These are phyloP conservation scores for Sporothrix brunneoviolacea DNA, from an alignment of 2,329 filamentous ascomycete genomes.

Conservation along the genomic window DNA sequence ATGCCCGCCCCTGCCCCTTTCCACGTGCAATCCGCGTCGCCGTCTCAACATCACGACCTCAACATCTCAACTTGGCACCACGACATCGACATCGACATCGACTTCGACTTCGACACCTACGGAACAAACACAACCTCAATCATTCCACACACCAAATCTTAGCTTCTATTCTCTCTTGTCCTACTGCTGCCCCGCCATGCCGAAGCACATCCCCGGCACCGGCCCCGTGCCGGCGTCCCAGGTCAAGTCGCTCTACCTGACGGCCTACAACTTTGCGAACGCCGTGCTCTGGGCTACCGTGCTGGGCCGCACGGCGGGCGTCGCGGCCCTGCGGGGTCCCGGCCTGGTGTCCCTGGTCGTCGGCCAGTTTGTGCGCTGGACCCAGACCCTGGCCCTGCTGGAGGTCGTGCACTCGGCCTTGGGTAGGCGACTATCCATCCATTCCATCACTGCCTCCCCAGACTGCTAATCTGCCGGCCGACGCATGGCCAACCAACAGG, in stretches of 20 bases:
- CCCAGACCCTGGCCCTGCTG: slow-evolving; percentile 75
- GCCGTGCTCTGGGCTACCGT: slow-evolving; percentile 73
- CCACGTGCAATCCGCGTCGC: no score
- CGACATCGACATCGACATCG: no score
- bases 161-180: neutral
- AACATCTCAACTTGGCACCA: no score
- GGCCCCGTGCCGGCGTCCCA: slow-evolving; percentile 29
- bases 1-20: no score
- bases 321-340: slow-evolving; percentile 49
- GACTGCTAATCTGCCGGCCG: neutral
- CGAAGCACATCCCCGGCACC: slow-evolving; percentile 9
- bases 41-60: no score
- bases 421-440: slow-evolving; percentile 43
- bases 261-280: slow-evolving; percentile 77
- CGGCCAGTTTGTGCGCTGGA: slow-evolving; percentile 66
- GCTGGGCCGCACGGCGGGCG: slow-evolving; percentile 57
- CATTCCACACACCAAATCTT: no score
- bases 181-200: neutral
- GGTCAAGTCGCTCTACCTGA: slow-evolving; percentile 62
- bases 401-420: slow-evolving; percentile 77
- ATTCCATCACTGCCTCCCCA: neutral
- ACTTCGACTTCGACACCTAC: no score
- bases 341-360: slow-evolving; percentile 53
- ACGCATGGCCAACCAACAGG: slow-evolving; percentile 40
- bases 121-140: no score